Conservation (phyloP, 805 yeast genomes). For the Candida sonorensis region DNA sequence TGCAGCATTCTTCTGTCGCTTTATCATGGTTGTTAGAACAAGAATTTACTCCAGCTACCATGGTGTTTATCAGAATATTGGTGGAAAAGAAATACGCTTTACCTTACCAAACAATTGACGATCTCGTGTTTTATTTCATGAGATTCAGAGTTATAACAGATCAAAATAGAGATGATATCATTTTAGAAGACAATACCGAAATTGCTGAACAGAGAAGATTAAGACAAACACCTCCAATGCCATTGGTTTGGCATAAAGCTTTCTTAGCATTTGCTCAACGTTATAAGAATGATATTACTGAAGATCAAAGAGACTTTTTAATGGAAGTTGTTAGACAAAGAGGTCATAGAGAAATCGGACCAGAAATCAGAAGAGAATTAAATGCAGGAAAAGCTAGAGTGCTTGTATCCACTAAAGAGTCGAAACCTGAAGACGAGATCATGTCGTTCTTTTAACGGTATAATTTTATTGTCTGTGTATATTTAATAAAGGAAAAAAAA, state of each 20-base stretch:
- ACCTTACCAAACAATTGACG: constrained; percentile 95
- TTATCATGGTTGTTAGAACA: constrained; percentile 73
- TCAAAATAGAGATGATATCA: constrained; percentile 16
- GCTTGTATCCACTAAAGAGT: constrained; percentile 7
- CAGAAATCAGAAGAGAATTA: constrained; percentile 90
- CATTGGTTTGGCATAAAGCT: constrained; percentile 97
- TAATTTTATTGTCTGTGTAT: too few species aligned
- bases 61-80: constrained; percentile 82
- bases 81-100: constrained; percentile 93
- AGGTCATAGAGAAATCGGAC: constrained; percentile 82
- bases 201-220: constrained; percentile 27
- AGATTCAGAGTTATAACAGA: constrained; percentile 66
- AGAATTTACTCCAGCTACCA: constrained; percentile 83
- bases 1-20: constrained; percentile 94
- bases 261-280: constrained; percentile 91
- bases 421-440: constrained; percentile 1
- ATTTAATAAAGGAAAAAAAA: too few species aligned
- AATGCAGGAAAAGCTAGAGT: constrained; percentile 73
- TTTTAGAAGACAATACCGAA: constrained; percentile 17
- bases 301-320: constrained; percentile 92
- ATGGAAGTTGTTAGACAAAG: constrained; percentile 87
- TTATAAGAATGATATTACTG: constrained; percentile 96
- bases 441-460: constrained; percentile 1
- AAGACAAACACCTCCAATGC: constrained; percentile 51
- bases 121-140: constrained; percentile 89